Base-by-base conservation (phyloP, 805 yeast genomes). In the Starmerella roubikii region DNA sequence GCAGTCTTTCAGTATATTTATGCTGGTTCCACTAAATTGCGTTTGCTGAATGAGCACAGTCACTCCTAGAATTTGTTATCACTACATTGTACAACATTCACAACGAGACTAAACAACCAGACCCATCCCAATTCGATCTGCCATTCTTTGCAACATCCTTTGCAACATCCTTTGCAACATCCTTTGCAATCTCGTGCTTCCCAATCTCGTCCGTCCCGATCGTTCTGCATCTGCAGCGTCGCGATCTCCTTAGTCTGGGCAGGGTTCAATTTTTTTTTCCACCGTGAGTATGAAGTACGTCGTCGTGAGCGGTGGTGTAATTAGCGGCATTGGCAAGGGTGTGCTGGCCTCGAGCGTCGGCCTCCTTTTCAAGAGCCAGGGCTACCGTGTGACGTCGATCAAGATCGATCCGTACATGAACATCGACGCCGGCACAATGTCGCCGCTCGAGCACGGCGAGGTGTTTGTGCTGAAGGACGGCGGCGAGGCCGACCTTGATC, bases 371-470 rank as follows among this genome's bases (percentile, higher is more conserved):
- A 91, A 91, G 62, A 86, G 98, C 30, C 66, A 83, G 42, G 99
- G 99, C 45, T 71, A 81, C 55, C 78, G 93, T 58, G 97, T 88
- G 46, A 88, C 98, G 3, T 85, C 97, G 13, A 88, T 91, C 67
- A 91, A 91, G 63, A 91, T 91, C 55, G 99, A 91, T 66, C 99
- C 99, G 30, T 91, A 91, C 65, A 82, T 91, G 93, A 91, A 91
- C 66, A 84, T 91, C 52, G 99, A 91, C 66, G 99, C 99, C 29
- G 99, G 99, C 54, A 91, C 99, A 32, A 91, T 91, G 99, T 83
- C 95, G 30, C 99, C 99, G 18, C 68, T 91, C 57, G 99, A 91
- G 63, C 99, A 91, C 59, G 98, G 99, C 53, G 99, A 91, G 64
- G 94, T 94, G 59, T 91, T 91, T 59, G 97, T 91, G 38, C 70